A percentile compares a stretch with the other conserved stretches of the same genome.
Conservation (phyloP, 2,329 filamentous ascomycete genomes). For the Claviceps pazoutovae region DNA sequence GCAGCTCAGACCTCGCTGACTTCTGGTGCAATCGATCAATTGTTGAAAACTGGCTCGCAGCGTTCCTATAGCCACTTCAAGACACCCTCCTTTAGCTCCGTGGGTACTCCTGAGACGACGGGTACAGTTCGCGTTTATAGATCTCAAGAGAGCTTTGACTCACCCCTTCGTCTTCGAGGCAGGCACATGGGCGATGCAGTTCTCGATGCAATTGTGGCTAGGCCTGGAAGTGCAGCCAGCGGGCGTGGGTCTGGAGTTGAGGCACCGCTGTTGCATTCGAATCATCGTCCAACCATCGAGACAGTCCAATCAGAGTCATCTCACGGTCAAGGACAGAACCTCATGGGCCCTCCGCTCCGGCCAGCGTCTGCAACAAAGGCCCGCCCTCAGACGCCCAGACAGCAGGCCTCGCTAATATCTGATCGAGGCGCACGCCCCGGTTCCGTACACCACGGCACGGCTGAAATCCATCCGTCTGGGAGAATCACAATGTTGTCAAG, state of each 20-base stretch:
- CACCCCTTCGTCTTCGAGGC: conserved; percentile 24
- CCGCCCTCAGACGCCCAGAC: conserved; percentile 48
- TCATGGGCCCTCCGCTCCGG: conserved; percentile 74
- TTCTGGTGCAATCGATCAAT: conserved; percentile 64
- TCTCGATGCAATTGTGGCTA: conserved; percentile 26
- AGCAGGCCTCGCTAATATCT: conserved; percentile 30
- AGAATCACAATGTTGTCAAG: conserved; percentile 20
- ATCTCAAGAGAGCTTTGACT: conserved; percentile 37
- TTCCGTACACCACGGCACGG: conserved; percentile 33
- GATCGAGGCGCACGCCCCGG: conserved; percentile 34
- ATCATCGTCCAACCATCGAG: conserved; percentile 76
- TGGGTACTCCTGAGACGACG: conserved; percentile 22
- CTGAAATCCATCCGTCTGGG: conserved; percentile 35
- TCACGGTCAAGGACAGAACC: conserved; percentile 27
- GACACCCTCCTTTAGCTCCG: conserved; percentile 22
- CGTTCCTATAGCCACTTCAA: conserved; percentile 17
- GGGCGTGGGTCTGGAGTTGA: conserved; percentile 29
- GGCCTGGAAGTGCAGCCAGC: conserved; percentile 65
- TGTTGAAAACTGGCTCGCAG: conserved; percentile 39
- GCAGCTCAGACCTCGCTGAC: conserved; percentile 74
- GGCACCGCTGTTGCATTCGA: conserved; percentile 61
- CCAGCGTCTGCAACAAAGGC: conserved; percentile 58
- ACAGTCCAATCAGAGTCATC: conserved; percentile 52
- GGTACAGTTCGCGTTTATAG: conserved; percentile 30
- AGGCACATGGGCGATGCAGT: conserved; percentile 25